These are phyloP conservation scores for Piedraia hortae DNA, from an alignment of 2,329 filamentous ascomycete species.

Conservation along the genomic window DNA sequence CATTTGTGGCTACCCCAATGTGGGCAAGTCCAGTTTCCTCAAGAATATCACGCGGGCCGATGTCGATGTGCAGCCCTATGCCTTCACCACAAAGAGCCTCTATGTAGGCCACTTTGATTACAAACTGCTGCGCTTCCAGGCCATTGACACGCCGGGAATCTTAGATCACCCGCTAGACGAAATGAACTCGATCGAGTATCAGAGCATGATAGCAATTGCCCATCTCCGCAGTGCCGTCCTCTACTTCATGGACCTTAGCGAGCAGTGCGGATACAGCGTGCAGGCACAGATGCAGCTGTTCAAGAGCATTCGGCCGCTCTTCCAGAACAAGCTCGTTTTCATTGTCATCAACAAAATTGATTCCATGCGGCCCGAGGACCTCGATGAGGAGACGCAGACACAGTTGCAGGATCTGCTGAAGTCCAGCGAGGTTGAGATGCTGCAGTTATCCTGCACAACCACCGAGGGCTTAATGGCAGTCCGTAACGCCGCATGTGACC, in stretches of 20 bases:
- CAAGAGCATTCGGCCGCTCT: constrained; percentile 86
- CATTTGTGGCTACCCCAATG: constrained; percentile 93
- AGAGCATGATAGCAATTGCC: constrained; percentile 90
- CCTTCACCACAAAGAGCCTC: constrained; percentile 90
- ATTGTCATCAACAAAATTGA: constrained; percentile 98
- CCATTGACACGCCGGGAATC: constrained; percentile 96
- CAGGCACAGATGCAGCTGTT: constrained; percentile 82
- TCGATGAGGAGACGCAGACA: constrained; percentile 50
- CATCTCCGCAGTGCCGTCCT: constrained; percentile 85
- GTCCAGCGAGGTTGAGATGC: constrained; percentile 67
- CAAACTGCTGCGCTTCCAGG: constrained; percentile 73
- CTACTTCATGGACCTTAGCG: constrained; percentile 94
- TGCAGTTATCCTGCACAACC: constrained; percentile 85
- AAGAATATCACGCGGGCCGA: constrained; percentile 79
- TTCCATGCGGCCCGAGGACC: constrained; percentile 59
- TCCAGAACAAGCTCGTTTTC: constrained; percentile 92
- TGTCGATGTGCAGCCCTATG: constrained; percentile 91
- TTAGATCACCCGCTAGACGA: constrained; percentile 91
- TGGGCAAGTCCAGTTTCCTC: constrained; percentile 90
- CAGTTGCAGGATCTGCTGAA: constrained; percentile 59
- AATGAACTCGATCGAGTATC: constrained; percentile 99
- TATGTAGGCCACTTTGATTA: constrained; percentile 97
- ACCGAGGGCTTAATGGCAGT: constrained; percentile 82
- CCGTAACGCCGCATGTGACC: constrained; percentile 83
- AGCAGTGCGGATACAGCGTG: constrained; percentile 89